phyloP scores from a whole-genome alignment of 2,329 filamentous ascomycete species.

The Aspergillaceae sp. region DNA sequence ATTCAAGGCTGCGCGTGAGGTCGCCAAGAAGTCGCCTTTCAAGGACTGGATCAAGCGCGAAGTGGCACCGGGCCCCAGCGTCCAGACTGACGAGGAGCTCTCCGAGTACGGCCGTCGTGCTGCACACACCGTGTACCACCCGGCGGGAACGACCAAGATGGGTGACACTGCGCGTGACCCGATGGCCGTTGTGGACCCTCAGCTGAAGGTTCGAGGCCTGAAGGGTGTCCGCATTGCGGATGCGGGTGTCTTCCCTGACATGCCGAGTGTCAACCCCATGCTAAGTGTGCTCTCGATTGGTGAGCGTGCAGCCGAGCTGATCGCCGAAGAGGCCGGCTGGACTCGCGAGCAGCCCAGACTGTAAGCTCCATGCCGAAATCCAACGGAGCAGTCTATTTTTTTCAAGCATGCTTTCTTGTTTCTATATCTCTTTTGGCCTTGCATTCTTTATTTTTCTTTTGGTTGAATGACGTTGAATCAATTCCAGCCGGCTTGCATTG shows the following conservation, averaged over 20 bases:
- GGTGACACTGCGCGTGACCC: slow-evolving; percentile 60
- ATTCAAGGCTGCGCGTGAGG: slow-evolving; percentile 65
- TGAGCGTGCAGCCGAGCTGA: slow-evolving; percentile 75
- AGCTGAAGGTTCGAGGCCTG: slow-evolving; percentile 63
- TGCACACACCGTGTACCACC: slow-evolving; percentile 86
- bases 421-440: too few species aligned
- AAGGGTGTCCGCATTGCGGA: slow-evolving; percentile 71
- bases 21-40: slow-evolving; percentile 68
- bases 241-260: slow-evolving; percentile 79
- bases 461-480: neutral
- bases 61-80: slow-evolving; percentile 64
- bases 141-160: slow-evolving; percentile 85
- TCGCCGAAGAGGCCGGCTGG: slow-evolving; percentile 65
- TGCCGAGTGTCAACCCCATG: slow-evolving; percentile 84
- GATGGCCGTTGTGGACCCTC: slow-evolving; percentile 69
- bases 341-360: slow-evolving; percentile 48
- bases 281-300: slow-evolving; percentile 76
- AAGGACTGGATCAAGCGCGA: slow-evolving; percentile 75
- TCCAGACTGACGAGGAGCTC: slow-evolving; percentile 70
- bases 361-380: slow-evolving; percentile 27
- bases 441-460: neutral
- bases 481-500: neutral
- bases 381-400: too few species aligned
- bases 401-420: too few species aligned
- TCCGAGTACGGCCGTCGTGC: slow-evolving; percentile 71